Base-by-base conservation (phyloP, 2,329 filamentous ascomycete genomes). In the Acarospora socialis region DNA sequence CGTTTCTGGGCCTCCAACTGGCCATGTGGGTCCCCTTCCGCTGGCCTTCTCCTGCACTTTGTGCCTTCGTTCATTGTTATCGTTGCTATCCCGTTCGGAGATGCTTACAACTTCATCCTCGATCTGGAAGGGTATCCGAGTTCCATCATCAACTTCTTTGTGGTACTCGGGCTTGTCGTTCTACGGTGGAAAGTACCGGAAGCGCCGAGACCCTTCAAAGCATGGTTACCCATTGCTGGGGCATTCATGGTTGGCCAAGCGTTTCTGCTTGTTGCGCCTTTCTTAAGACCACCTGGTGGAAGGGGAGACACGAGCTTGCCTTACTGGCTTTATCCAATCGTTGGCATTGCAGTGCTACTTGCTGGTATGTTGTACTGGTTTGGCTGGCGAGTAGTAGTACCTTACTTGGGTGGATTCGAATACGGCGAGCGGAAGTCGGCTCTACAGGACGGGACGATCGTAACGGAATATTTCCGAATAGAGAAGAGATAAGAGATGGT, bases 31-130 rank as follows among this genome's bases (percentile, higher is more conserved):
- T 70, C 70, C 0, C 73, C 71, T 3, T 61, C 71, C 27, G 65
- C 67, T 15, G 72, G 68, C 28, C 61, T 76, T 2, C 71, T 73
- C 37, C 65, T 70, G 57, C 72, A 77, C 56, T 78, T 69, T 66
- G 48, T 68, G 19, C 68, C 75, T 8, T 75, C 66, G 0, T 64
- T 74, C 28, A 66, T 77, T 35, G 73, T 76, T 45, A 75, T 80
- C 51, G 56, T 79, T 2, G 73, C 71, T 0, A 73, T 75, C 21
- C 75, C 75, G 2, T 70, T 73, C 2, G 75, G 48, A 2, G 45
- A 49, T 31, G 46, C 44, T 4, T 50, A 51, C 23, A 39, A 44
- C 24, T 51, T 51, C 26, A 39, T 49, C n/a, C 38, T 52, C 12
- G 49, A 53, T 26, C 39, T 54, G 0, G 46, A 49, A 23, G 47